Conservation (phyloP, 1,284 basidiomycete genomes). For the Boletus smithii region DNA sequence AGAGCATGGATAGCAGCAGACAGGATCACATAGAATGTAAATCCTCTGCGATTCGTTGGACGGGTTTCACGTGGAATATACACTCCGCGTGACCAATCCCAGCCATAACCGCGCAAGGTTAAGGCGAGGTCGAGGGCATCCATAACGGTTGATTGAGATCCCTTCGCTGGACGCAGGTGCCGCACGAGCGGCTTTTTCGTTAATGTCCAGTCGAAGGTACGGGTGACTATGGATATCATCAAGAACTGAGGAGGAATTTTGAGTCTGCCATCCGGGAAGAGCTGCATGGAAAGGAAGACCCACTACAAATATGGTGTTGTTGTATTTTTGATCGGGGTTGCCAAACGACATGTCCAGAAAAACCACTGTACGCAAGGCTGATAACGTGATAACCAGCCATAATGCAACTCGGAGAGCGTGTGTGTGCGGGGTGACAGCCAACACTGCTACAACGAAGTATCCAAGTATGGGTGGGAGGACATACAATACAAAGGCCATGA, state of each 20-base stretch:
- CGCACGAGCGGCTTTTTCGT: constrained; percentile 7
- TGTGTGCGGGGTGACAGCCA: constrained; percentile 46
- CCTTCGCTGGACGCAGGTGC: neutral
- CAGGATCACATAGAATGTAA: constrained; percentile 35
- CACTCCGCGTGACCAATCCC: constrained; percentile 39
- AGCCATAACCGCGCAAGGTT: constrained; percentile 51
- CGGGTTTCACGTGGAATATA: constrained; percentile 43
- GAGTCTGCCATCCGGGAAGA: neutral
- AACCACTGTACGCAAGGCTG: constrained; percentile 40
- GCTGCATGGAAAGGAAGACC: constrained; percentile 4
- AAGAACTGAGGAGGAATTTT: constrained; percentile 4
- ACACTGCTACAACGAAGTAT: constrained; percentile 46
- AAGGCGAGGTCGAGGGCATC: constrained; percentile 47
- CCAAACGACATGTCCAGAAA: constrained; percentile 40
- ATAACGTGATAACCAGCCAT: constrained; percentile 42
- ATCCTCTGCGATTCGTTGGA: constrained; percentile 34
- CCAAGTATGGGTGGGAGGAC: constrained; percentile 40
- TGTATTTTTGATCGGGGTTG: constrained; percentile 35
- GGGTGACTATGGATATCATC: constrained; percentile 13
- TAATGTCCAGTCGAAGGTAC: constrained; percentile 21
- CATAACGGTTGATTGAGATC: constrained; percentile 11
- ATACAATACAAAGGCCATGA: constrained; percentile 8
- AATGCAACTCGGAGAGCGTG: constrained; percentile 41
- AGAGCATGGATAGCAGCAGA: constrained; percentile 39
- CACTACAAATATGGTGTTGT: constrained; percentile 40